These are phyloP conservation scores for Sordariomycetes sp. DNA, from an alignment of 2,329 filamentous ascomycete species.

Conservation along the genomic window DNA sequence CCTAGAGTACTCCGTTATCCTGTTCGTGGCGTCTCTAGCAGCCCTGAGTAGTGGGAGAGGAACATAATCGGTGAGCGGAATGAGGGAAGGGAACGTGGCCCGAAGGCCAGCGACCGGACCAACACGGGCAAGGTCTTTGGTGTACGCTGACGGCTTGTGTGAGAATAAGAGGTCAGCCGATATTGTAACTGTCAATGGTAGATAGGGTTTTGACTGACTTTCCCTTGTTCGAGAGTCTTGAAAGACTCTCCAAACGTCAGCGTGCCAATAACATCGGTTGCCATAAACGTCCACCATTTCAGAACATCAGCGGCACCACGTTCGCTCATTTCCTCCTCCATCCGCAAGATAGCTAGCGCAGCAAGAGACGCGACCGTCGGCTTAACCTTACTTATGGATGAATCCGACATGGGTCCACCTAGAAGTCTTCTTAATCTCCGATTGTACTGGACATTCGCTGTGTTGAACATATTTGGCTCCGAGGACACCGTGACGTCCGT, in stretches of 20 bases:
- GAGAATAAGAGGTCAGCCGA: no score
- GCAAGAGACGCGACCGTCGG: conserved; percentile 25
- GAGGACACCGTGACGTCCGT: conserved; percentile 8
- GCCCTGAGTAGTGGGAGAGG: no score
- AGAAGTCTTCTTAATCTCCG: conserved; percentile 30
- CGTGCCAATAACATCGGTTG: conserved; percentile 44
- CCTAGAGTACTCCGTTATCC: no score
- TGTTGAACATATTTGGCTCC: conserved; percentile 24
- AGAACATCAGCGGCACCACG: conserved; percentile 31
- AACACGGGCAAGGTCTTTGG: no score
- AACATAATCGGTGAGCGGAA: no score
- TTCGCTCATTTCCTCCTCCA: conserved; percentile 28
- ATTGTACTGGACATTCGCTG: conserved; percentile 26
- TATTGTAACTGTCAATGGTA: no score
- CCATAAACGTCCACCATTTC: conserved; percentile 45
- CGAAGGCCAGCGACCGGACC: no score
- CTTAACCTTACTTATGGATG: conserved; percentile 19
- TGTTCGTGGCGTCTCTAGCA: no score
- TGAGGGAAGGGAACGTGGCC: no score
- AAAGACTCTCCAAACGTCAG: conserved; percentile 47
- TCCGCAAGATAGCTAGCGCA: conserved; percentile 28
- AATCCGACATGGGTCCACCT: conserved; percentile 27
- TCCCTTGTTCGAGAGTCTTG: conserved; percentile 36
- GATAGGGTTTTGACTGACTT: no score
- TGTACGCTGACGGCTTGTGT: no score